Base-by-base conservation (phyloP, 352 stramenopile genomes). In the Phytophthora sp. region DNA sequence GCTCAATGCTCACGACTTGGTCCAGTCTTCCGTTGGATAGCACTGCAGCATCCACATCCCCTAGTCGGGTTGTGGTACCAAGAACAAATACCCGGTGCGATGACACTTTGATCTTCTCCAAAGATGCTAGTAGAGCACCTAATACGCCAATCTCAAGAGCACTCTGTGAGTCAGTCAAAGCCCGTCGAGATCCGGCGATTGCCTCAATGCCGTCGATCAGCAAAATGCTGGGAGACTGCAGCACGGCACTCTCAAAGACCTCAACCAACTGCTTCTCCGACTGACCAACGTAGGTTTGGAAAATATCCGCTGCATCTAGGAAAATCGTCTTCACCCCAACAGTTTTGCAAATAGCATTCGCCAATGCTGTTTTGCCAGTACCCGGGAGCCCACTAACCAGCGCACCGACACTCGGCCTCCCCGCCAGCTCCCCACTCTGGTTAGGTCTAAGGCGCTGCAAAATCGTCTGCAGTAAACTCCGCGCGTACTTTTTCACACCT, bases 1-100 rank as follows among this genome's bases (percentile, higher is more conserved):
- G 95, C 38, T 96, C 89, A 54, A 99, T 97, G 42, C 87, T 84
- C 5, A 99, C 77, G 66, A 98, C 80, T n/a, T 94, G 72, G 69
- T 99, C 97, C 59, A 99, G 96, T 46, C 98, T 87, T 3, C 97
- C 96, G 51, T 98, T 98, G n/a, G 96, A 94, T 17, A 97, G 78
- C 4, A 99, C 79, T 2, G 96, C 92, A 5, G 87, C 68, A 66
- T 99, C 97, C 15, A 98, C 64, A 42, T 89, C 77, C 24, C 96
- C 76, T 3, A 88, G 64, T 17, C 87, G 82, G 42, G 72, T 95
- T 8, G 89, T 97, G 5, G 86, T 92, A 31, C 80, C 79, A 2
- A 96, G 51, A 13, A 94, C 79, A 48, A 91, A 93, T 24, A 94
- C 73, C 2, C 51, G 72, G 4, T 78, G 71, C 0, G 44, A 45